Evolutionary conservation across 2,329 filamentous ascomycete species (phyloP).

Genomic region (Colletotrichum sp.): DNA sequence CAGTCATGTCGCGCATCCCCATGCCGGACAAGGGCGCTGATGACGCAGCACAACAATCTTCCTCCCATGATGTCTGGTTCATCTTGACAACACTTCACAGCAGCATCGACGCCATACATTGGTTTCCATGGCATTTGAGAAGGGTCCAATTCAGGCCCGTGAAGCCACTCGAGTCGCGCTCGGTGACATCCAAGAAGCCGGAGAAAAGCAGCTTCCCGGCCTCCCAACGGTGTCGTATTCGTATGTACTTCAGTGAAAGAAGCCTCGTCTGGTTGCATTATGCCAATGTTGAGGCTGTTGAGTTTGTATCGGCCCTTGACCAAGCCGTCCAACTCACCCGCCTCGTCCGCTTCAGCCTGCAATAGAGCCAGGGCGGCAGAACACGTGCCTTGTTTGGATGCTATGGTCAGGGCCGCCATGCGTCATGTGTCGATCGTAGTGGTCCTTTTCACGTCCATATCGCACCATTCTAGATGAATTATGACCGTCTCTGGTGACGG

Average conservation of each 20-base stretch:
- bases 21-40: not conserved
- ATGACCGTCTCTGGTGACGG: not conserved
- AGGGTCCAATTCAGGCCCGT: not conserved
- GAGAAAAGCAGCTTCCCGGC: not conserved
- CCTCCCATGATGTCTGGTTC: not conserved
- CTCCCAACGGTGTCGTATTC: not conserved
- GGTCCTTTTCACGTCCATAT: not conserved
- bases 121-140: not conserved
- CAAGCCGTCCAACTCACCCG: not conserved
- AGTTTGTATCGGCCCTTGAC: not conserved
- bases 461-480: not conserved
- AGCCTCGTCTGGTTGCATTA: not conserved
- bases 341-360: not conserved
- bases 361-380: not conserved
- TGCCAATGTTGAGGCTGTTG: not conserved
- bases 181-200: not conserved
- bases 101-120: not conserved
- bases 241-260: not conserved
- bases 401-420: not conserved
- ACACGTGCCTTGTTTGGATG: not conserved
- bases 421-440: not conserved
- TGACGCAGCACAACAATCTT: not conserved
- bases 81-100: not conserved
- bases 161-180: not conserved
- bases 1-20: not conserved